Evolutionary conservation across 108 stramenopile species (phyloP).

Genomic region (Skeletonema costatum): DNA sequence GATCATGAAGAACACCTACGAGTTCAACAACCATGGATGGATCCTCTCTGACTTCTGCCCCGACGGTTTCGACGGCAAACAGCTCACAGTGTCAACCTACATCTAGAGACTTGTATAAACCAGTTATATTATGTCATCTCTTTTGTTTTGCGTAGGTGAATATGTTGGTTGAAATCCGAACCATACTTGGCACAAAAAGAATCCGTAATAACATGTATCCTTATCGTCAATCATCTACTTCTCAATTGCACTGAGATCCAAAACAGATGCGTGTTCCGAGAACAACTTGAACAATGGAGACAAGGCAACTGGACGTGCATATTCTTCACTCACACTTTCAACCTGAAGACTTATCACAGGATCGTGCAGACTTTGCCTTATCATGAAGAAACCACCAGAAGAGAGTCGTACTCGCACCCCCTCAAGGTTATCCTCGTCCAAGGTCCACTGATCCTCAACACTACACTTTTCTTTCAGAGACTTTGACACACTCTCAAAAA

Average conservation of each 20-base stretch:
- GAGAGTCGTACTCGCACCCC: conserved; percentile 67
- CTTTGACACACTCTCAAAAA: conserved; percentile 55
- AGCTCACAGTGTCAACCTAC: too few relatives aligned
- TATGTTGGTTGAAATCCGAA: too few relatives aligned
- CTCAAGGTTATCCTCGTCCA: conserved; percentile 80
- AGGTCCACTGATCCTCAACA: conserved; percentile 43
- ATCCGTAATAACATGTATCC: neutral
- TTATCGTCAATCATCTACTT: neutral
- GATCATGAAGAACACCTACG: too few relatives aligned
- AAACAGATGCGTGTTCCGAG: conserved; percentile 19
- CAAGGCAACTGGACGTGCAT: conserved; percentile 45
- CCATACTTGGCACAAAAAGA: too few relatives aligned
- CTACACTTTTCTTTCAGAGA: conserved; percentile 29
- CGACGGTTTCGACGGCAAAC: too few relatives aligned
- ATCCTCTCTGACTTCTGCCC: too few relatives aligned
- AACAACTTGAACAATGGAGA: conserved; percentile 51
- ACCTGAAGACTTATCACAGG: conserved; percentile 82
- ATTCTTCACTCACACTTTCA: conserved; percentile 58
- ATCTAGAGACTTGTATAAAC: too few relatives aligned
- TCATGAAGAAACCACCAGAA: conserved; percentile 81
- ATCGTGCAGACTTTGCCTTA: conserved; percentile 85
- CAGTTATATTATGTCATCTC: too few relatives aligned
- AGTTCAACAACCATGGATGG: too few relatives aligned
- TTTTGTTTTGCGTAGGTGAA: too few relatives aligned
- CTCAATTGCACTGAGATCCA: conserved; percentile 27